These are phyloP conservation scores for Fonsecaea nubica DNA, from an alignment of 2,329 filamentous ascomycete genomes.

Conservation along the genomic window DNA sequence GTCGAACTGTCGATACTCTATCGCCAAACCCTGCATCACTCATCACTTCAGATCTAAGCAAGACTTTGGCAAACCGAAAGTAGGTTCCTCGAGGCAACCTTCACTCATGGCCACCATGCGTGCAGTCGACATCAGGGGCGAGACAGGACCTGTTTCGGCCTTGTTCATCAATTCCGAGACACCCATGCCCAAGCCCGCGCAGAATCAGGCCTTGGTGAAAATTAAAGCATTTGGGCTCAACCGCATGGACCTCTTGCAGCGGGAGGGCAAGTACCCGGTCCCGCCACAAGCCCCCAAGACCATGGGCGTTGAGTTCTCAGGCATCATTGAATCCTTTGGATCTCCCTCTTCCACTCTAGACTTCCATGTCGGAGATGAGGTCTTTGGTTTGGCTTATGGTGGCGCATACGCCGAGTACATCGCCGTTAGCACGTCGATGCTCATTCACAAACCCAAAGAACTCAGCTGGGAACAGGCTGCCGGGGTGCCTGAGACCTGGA, in stretches of 20 bases:
- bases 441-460: constrained; percentile 77
- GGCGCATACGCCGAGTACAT: constrained; percentile 88
- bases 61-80: constrained; percentile 66
- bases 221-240: constrained; percentile 83
- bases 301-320: constrained; percentile 57
- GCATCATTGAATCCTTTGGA: constrained; percentile 59
- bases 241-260: constrained; percentile 57
- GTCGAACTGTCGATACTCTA: constrained; percentile 10
- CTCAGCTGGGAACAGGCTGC: constrained; percentile 77
- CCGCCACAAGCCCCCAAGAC: constrained; percentile 54
- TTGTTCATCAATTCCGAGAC: constrained; percentile 61
- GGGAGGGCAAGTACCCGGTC: constrained; percentile 54
- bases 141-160: constrained; percentile 61
- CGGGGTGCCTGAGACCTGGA: constrained; percentile 83
- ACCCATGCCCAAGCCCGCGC: constrained; percentile 58
- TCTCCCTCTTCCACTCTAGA: constrained; percentile 43
- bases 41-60: constrained; percentile 40
- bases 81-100: constrained; percentile 11
- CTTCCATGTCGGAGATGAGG: constrained; percentile 32
- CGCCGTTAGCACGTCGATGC: constrained; percentile 75
- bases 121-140: constrained; percentile 58
- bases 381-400: constrained; percentile 85
- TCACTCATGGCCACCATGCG: constrained; percentile 36
- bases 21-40: constrained; percentile 9
- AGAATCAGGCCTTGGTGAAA: constrained; percentile 78